Base-by-base conservation (phyloP, 2,329 filamentous ascomycete genomes). In the Hirsutella thompsonii region DNA sequence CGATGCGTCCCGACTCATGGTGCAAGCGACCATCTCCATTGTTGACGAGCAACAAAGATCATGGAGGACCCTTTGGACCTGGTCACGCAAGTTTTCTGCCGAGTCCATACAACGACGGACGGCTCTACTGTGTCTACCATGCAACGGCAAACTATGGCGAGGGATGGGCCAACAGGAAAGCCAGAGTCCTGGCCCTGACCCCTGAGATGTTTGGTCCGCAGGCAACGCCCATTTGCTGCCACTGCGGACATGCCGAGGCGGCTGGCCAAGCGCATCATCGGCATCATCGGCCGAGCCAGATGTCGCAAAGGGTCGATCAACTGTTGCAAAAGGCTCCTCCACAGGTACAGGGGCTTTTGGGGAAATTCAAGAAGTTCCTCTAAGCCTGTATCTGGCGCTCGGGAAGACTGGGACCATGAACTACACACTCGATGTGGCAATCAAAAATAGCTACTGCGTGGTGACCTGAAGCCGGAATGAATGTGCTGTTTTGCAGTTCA, bases 11-110 rank as follows among this genome's bases (percentile, higher is more conserved):
- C 16, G 40, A 42, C 29, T 44, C 42, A 2, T 46, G 44, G 44
- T 20, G 32, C 16, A 46, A 46, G 40, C 37, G 42, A 10, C 37
- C 42, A 11, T 20, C 33, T 28, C 42, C 44, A 13, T 35, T 46
- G 32, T 41, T 47, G 8, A n/a, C 39, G 16, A 47, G 42, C 33
- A 42, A 47, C 28, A 35, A 43, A 30, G 32, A 36, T 5, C 44
- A 39, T 38, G 43, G 40, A 2, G 45, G 43, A 3, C 45, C 43
- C 13, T 47, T 43, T 14, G 45, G 41, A 3, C 45, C 45, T 2
- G 45, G 45, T 10, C 43, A 53, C 34, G 48, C 49, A 30, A 52
- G 49, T 43, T 48, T 53, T 38, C 14, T 53, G 28, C 44, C 44
- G 20, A 53, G 49, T 42, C 49, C 51, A 13, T 43, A 49, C 11